A percentile compares a stretch with the other conserved stretches of the same genome.
Conservation (phyloP, 176 grass and related monocot genomes). For the Zoysia japonica region DNA sequence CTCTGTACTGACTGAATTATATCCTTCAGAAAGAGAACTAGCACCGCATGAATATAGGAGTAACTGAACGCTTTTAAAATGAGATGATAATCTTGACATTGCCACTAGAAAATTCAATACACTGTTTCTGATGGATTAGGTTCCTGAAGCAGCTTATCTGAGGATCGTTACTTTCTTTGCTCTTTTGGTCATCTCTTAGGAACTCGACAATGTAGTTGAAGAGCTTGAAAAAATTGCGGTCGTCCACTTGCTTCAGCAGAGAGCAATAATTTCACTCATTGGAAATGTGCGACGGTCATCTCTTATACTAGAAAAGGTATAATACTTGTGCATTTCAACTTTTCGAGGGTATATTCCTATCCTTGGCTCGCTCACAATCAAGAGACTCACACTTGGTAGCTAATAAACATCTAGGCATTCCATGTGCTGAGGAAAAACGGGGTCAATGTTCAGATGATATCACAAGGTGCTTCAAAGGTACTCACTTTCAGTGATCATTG, state of each 20-base stretch:
- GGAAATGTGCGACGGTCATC: constrained; percentile 74
- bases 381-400: constrained; percentile 10
- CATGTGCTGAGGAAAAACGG: constrained; percentile 73
- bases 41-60: not conserved
- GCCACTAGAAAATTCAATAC: not conserved
- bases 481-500: not conserved
- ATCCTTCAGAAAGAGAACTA: not conserved
- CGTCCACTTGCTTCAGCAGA: constrained; percentile 83
- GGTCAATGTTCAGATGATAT: constrained; percentile 97
- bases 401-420: constrained; percentile 62
- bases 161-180: not conserved
- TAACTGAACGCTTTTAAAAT: not conserved
- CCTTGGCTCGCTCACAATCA: not conserved
- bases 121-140: not conserved
- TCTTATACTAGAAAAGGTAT: constrained; percentile 86
- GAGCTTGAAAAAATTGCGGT: constrained; percentile 95
- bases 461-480: constrained; percentile 96
- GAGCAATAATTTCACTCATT: constrained; percentile 88
- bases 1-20: not conserved
- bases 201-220: constrained; percentile 85
- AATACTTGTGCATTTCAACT: not conserved
- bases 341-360: constrained; percentile 13
- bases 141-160: not conserved
- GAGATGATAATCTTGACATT: constrained; percentile 10
- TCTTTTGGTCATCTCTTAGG: constrained; percentile 41